Evolutionary conservation across 2,329 filamentous ascomycete genomes (phyloP), one percentile per base, ranked within the genome.

Genomic region (Pestalotiopsis fici): DNA sequence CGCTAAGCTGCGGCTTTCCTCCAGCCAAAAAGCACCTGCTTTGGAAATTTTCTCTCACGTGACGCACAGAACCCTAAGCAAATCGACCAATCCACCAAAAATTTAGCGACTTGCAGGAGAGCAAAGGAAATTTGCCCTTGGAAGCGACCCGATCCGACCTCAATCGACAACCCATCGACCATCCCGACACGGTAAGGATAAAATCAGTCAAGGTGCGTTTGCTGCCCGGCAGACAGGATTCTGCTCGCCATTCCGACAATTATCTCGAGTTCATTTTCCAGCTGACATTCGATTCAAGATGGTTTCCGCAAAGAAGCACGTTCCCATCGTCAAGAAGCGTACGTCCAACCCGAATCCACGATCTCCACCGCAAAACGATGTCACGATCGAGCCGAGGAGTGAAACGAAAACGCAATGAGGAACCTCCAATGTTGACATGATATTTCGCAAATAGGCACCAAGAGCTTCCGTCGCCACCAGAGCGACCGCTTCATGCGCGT

Each of bases 241-340:
- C 47, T 57, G 37, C 54, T 59, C 35, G 47, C 55, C 43, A 21
- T 50, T 50, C 43, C 31, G 31, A 35, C 31, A 21, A 50, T 23
- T 50, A 50, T 50, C 43, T n/a, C 43, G 18, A 50, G 43, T 50
- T 50, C 43, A 50, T 50, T 50, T 21, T 3, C 43, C 43, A 21
- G 43, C 35, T 43, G 47, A 59, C 63, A 35, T 11, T 28, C 50
- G 18, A 50, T 12, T 47, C 71, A 81, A 95, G 95, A 98, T 98
- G 96, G 94, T 95, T 90, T 90, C 95, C 92, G 93, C 95, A 86
- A 97, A 97, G 93, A 97, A 97, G 90, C 96, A 98, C 87, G 91
- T 98, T 83, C 92, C 95, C 81, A 99, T 99, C 90, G 93, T 99
- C 83, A 99, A 99, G 94, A 99, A 99, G 94, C 94, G 94, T 97